Evolutionary conservation across 2,329 filamentous ascomycete species (phyloP), one percentile per base, ranked within the genome.

Genomic region (Diplodia sapinea): DNA sequence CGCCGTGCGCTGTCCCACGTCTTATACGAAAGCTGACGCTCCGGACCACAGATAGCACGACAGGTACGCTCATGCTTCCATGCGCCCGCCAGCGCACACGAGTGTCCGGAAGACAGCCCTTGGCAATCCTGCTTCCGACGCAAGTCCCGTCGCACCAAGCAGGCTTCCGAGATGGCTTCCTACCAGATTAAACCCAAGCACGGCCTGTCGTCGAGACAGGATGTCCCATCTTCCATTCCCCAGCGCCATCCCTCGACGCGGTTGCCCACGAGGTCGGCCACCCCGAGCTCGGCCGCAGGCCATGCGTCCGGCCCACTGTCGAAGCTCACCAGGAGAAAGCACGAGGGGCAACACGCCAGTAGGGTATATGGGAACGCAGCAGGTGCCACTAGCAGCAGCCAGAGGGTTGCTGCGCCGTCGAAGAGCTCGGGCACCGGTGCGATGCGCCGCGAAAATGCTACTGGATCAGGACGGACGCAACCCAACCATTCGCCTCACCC

Each of bases 111-210:
- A 72, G 71, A 79, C 74, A 73, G 71, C 70, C 67, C 70, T 69
- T 65, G 68, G 71, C 71, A 72, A 71, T 68, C 70, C 71, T 70
- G 71, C 69, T 68, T 63, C 68, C 68, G 68, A 70, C 64, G 70
- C 69, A 71, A 73, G 70, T 71, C 71, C 74, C 73, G 77, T 78
- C 70, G 73, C 74, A 79, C 76, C 70, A 75, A 70, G 67, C 69
- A 70, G 70, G 69, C 74, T 71, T 73, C 74, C 73, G 73, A 74
- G 67, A 80, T 80, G 79, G 78, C 78, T 49, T 68, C 67, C 74
- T 78, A 77, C 69, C 59, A 63, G 29, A 78, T 79, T 75, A 79
- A 78, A 73, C 76, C 78, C 74, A 76, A 78, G 56, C 71, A 74
- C 69, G 72, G 72, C 69, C 74, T 74, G 69, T 71, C 75, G 70